Evolutionary conservation across 257 asterid species (phyloP), one percentile per base, ranked within the genome.

Genomic region (Parsonsia alboflavescens): DNA sequence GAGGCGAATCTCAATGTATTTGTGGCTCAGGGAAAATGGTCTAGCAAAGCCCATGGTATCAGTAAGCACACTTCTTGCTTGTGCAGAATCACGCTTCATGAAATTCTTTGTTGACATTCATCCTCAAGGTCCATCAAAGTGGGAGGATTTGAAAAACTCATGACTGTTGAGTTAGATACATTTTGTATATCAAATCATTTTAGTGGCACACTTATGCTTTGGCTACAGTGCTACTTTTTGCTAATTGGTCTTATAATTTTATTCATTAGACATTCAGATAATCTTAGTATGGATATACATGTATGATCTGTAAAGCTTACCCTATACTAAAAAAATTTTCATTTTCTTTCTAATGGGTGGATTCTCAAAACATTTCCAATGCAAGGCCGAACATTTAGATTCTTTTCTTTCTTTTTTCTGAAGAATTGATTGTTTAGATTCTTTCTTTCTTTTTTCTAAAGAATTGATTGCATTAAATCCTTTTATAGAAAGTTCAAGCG

Each of bases 1-100:
- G 63, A 67, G 74, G 64, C 87, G 99, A 70, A 87, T 90, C 77
- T 84, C 84, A 6, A 90, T 90, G 99, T 92, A 89, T 80, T 79
- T 80, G 21, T 94, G 98, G 97, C 82, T 92, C 36, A 88, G 88
- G 80, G 89, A 90, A 56, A 79, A 82, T 73, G 97, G 93, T n/a
- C 89, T 85, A 65, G 93, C 89, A 9, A 91, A 89, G 84, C 90
- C 95, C n/a, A 82, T 67, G 86, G 50, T 89, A 68, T 88, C 96
- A 1, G 79, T 84, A 77, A 84, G 93, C 84, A 90, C 97, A 16
- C 85, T 94, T 80, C 85, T 94, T 73, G 93, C 93, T 64, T 84
- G 95, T 79, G 85, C 96, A 5, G 95, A 90, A 56, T 83, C 82
- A 15, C 83, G 97, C 39, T 94, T 89, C 78, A 75, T 78, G 21